Conservation (phyloP, 1,284 basidiomycete genomes). For the Sporisorium exsertum region DNA sequence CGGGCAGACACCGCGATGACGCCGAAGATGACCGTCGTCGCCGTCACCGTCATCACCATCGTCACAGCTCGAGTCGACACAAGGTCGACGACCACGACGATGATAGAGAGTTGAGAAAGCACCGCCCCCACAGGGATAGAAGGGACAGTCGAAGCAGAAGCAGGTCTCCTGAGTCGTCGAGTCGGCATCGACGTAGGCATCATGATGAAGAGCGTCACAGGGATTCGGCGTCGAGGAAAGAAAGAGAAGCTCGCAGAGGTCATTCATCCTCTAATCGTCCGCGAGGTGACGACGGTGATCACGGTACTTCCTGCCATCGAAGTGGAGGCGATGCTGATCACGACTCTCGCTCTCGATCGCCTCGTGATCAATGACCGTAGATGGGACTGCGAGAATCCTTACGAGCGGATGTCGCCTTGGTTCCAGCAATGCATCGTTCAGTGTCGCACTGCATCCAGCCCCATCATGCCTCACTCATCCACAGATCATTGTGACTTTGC, state of each 20-base stretch:
- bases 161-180: slow-evolving; percentile 22
- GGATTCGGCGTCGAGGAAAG: not conserved
- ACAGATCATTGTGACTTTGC: no score
- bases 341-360: not conserved
- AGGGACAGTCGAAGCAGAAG: slow-evolving; percentile 26
- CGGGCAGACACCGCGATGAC: slow-evolving; percentile 18
- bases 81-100: slow-evolving; percentile 12
- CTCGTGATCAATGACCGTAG: not conserved
- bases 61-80: slow-evolving; percentile 9
- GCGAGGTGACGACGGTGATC: not conserved
- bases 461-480: not conserved
- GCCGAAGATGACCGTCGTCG: not conserved
- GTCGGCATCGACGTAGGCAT: slow-evolving; percentile 10
- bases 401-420: not conserved
- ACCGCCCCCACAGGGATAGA: slow-evolving; percentile 7
- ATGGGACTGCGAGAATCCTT: not conserved
- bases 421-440: not conserved
- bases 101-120: slow-evolving; percentile 10
- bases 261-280: slow-evolving; percentile 7
- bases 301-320: slow-evolving; percentile 2
- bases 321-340: not conserved
- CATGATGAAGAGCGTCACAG: slow-evolving; percentile 4
- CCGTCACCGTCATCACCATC: slow-evolving; percentile 13
- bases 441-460: not conserved
- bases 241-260: not conserved